Percentiles rank a stretch among this genome's conserved stretches.
Conservation (phyloP, 441 rosid genomes). For the Rhodomyrtus psidioides region DNA sequence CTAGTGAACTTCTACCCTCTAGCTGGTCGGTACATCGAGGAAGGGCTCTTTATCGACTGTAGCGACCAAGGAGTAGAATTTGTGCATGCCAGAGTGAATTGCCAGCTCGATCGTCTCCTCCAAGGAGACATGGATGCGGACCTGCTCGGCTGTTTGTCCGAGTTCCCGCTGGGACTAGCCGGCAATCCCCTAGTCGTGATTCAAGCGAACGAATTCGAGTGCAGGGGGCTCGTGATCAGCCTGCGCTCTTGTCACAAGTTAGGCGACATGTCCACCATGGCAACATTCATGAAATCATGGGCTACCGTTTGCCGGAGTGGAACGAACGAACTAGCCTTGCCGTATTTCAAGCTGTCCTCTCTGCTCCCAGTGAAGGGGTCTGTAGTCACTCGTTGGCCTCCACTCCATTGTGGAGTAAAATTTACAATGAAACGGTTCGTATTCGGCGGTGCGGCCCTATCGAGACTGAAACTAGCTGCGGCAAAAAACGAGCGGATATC, state of each 20-base stretch:
- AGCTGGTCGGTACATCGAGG: slow-evolving; percentile 18
- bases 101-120: background rate
- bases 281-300: slow-evolving; percentile 16
- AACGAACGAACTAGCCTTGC: background rate
- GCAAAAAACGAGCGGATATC: background rate
- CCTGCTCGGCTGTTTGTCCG: background rate
- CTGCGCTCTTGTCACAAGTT: slow-evolving; percentile 9
- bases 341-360: background rate
- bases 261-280: slow-evolving; percentile 5
- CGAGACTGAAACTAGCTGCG: background rate
- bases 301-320: slow-evolving; percentile 4
- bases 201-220: background rate
- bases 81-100: slow-evolving; percentile 8
- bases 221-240: background rate
- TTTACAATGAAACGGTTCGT: background rate
- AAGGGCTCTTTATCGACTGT: slow-evolving; percentile 11
- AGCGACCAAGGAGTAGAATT: slow-evolving; percentile 18
- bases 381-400: background rate
- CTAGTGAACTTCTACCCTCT: slow-evolving; percentile 15
- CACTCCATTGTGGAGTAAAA: background rate
- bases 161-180: background rate
- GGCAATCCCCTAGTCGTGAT: background rate
- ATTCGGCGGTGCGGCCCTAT: background rate
- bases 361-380: slow-evolving; percentile 10
- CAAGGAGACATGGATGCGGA: background rate